Base-by-base conservation (phyloP, 108 stramenopile genomes). In the Nannochloropsis gaditana region DNA sequence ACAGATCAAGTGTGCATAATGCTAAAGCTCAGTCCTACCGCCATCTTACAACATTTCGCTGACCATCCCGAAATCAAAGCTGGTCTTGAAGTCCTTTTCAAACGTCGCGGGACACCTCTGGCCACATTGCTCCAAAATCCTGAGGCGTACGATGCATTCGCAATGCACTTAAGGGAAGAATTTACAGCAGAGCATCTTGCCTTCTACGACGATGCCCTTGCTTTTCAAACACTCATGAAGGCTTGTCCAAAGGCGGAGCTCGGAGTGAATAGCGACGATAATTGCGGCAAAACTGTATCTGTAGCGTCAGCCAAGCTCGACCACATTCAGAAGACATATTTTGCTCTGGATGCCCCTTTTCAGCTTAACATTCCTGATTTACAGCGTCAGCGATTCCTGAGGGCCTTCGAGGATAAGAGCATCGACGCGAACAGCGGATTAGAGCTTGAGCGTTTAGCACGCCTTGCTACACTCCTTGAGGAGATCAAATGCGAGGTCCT, bases 1-100 rank as follows among this genome's bases (percentile, higher is more conserved):
- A 73, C 59, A n/a, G 59, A 73, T 4, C 59, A 73, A n/a, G 59
- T 73, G 59, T 73, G 59, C 6, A n/a, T 73, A 15, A n/a, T 73
- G 3, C 59, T 73, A n/a, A 73, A 73, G 59, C 59, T 73, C 19
- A n/a, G 59, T n/a, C 59, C 59, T 15, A n/a, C 59, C 59, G 59
- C 59, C 8, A 73, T 73, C n/a, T 15, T n/a, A n/a, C 59, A 73
- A n/a, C 59, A 73, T 8, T 73, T 73, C n/a, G 59, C 59, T n/a
- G 59, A 73, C n/a, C 59, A 73, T 73, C 59, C 59, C 4, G 59
- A 73, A n/a, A n/a, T 73, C 59, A 73, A 73, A n/a, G 59, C 59
- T 73, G n/a, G 19, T 73, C 59, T 73, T n/a, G 59, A 73, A n/a
- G 2, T 73, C 59, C 59, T 73, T 4, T 73, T 73, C 59, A 73